These are phyloP conservation scores for Eimeria tenella DNA, from an alignment of 169 alveolate genomes.

Conservation along the genomic window DNA sequence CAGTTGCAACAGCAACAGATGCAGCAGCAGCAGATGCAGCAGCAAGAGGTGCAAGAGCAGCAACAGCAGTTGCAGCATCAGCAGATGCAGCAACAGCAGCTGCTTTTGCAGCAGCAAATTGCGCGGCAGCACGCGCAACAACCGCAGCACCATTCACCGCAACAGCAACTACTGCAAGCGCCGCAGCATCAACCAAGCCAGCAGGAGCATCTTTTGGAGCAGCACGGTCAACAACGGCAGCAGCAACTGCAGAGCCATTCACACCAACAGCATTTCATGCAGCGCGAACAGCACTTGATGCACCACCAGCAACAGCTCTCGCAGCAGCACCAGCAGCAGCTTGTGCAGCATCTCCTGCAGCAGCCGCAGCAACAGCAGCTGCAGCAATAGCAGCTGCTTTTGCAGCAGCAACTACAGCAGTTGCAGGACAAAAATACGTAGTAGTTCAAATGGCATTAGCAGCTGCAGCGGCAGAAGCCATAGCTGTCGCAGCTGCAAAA, in stretches of 20 bases:
- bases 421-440: too few relatives aligned
- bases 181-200: not conserved
- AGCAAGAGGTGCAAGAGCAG: not conserved
- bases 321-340: too few relatives aligned
- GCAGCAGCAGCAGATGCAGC: slow-evolving; percentile 7
- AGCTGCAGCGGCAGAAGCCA: too few relatives aligned
- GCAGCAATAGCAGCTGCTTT: too few relatives aligned
- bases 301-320: too few relatives aligned
- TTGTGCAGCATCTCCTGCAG: too few relatives aligned
- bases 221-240: not conserved
- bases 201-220: not conserved
- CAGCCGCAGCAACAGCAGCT: too few relatives aligned
- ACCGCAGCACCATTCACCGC: not conserved
- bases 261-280: not conserved
- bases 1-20: not conserved
- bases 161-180: not conserved
- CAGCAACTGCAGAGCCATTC: not conserved
- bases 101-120: not conserved
- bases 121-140: not conserved
- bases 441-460: too few relatives aligned
- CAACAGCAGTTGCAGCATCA: too few relatives aligned
- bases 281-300: too few relatives aligned
- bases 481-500: too few relatives aligned
- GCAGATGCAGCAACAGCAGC: not conserved
- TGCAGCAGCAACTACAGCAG: too few relatives aligned